Conservation (phyloP, 2,329 filamentous ascomycete genomes). For the Alternaria viburni region DNA sequence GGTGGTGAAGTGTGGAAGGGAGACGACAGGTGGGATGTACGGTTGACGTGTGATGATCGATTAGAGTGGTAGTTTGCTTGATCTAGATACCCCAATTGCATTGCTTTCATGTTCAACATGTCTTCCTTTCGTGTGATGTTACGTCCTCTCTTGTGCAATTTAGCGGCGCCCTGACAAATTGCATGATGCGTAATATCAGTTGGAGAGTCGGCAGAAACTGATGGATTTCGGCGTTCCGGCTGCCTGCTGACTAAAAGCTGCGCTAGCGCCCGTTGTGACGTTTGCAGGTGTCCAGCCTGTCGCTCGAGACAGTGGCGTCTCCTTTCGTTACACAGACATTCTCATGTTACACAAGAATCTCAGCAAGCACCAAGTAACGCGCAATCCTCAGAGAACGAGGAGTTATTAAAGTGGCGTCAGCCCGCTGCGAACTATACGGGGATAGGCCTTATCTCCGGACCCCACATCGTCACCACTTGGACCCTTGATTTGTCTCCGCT, state of each 20-base stretch:
- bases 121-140: not conserved
- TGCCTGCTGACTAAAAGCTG: conserved; percentile 6
- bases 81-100: conserved; percentile 30
- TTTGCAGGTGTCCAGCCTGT: not conserved
- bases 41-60: conserved; percentile 42
- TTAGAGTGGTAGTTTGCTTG: conserved; percentile 37
- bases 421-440: not conserved
- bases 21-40: conserved; percentile 38
- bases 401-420: not conserved
- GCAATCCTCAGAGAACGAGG: not conserved
- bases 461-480: conserved; percentile 8
- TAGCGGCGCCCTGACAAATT: not conserved
- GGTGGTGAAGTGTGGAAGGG: conserved; percentile 44
- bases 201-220: not conserved
- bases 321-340: not conserved
- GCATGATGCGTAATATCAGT: not conserved
- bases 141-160: not conserved
- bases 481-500: not conserved
- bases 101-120: not conserved
- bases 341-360: not conserved
- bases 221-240: not conserved
- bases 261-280: not conserved
- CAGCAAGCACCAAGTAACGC: not conserved
- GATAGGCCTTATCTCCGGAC: conserved; percentile 5
- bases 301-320: not conserved